A percentile compares a stretch with the other conserved stretches of the same genome.
phyloP scores from a whole-genome alignment of 2,329 filamentous ascomycete genomes.

The Aureobasidium vineae region DNA sequence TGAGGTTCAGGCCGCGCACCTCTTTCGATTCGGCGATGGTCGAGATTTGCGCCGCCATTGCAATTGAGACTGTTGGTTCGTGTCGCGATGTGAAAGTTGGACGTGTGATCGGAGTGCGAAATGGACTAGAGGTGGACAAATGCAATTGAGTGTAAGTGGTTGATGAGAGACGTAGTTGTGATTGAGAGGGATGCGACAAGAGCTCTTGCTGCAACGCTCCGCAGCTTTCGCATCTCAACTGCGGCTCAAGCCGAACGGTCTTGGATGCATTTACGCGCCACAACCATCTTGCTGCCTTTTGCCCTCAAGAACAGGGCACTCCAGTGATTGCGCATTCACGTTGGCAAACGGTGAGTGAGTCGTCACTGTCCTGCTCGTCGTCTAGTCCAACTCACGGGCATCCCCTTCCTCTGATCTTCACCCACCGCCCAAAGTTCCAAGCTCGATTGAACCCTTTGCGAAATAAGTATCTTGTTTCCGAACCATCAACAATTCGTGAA shows the following conservation, averaged over 20 bases:
- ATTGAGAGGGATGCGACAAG: slow-evolving; percentile 3
- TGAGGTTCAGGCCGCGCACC: slow-evolving; percentile 93
- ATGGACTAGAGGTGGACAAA: not conserved
- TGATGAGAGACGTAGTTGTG: not conserved
- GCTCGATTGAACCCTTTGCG: not conserved
- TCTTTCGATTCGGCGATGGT: slow-evolving; percentile 95
- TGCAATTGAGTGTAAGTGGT: not conserved
- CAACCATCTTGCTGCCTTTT: not conserved
- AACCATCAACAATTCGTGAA: not conserved
- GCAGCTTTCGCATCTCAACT: slow-evolving; percentile 8
- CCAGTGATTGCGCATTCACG: not conserved
- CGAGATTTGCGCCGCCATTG: slow-evolving; percentile 51
- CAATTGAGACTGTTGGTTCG: not conserved
- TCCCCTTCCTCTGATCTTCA: not conserved
- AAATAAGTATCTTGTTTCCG: not conserved
- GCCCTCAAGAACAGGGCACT: not conserved
- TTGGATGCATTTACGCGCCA: not conserved
- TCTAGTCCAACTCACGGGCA: not conserved
- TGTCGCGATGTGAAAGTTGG: not conserved
- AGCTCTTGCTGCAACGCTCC: slow-evolving; percentile 10
- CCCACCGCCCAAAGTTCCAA: not conserved
- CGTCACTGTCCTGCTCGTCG: too few species aligned
- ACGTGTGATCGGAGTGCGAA: not conserved
- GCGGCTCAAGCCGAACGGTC: slow-evolving; percentile 7
- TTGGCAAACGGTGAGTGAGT: not conserved